phyloP scores from a whole-genome alignment of 1,284 basidiomycete species.

The Naganishia sp. region DNA sequence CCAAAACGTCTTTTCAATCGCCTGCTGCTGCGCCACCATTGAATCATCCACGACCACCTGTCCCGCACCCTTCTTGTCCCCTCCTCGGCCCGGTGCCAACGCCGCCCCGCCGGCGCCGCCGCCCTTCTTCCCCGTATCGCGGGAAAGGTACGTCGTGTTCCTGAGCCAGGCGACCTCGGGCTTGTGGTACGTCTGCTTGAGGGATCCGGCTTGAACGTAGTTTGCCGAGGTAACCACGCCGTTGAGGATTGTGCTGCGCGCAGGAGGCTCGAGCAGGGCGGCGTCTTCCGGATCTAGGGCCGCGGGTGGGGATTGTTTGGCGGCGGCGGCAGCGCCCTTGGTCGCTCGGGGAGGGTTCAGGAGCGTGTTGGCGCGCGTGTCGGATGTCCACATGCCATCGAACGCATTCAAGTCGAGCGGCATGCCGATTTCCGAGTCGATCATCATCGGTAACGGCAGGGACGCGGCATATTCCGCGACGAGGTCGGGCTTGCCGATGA shows the following conservation, averaged over 20 bases:
- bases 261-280: constrained; percentile 42
- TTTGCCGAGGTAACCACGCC: constrained; percentile 32
- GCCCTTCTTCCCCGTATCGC: constrained; percentile 27
- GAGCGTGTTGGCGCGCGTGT: constrained; percentile 41
- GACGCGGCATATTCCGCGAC: constrained; percentile 76
- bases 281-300: constrained; percentile 41
- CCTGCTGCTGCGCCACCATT: constrained; percentile 71
- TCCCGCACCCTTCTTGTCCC: neutral
- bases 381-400: constrained; percentile 78
- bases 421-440: constrained; percentile 93
- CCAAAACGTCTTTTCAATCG: constrained; percentile 79
- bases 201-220: constrained; percentile 29
- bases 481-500: constrained; percentile 74
- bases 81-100: constrained; percentile 48
- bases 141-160: constrained; percentile 70
- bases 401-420: constrained; percentile 80
- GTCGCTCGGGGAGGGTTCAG: constrained; percentile 3
- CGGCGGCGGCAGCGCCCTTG: neutral
- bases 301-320: constrained; percentile 2
- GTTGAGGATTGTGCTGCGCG: constrained; percentile 33
- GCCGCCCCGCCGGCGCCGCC: constrained; percentile 8
- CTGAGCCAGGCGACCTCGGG: constrained; percentile 81
- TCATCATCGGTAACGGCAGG: constrained; percentile 82
- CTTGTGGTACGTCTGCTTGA: constrained; percentile 35
- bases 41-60: constrained; percentile 67